Conservation (phyloP, 2,329 filamentous ascomycete species). For the Chalaropsis thielavioides region DNA sequence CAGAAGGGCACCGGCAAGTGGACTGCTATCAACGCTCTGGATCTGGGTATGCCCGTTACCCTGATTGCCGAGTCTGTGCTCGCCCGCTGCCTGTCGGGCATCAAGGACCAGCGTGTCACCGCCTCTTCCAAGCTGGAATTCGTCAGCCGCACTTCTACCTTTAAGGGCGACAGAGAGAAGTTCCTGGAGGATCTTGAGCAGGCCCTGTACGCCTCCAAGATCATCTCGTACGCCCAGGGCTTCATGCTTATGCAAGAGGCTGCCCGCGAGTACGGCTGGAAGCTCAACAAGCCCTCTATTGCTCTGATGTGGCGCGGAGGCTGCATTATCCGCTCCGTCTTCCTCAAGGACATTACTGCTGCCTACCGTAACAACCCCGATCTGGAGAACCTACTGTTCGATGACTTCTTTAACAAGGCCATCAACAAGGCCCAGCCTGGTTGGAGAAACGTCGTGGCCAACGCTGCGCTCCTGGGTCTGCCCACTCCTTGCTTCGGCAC, state of each 20-base stretch:
- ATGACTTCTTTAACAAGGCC: slow-evolving; percentile 99
- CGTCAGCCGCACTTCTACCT: slow-evolving; percentile 57
- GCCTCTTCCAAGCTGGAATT: slow-evolving; percentile 64
- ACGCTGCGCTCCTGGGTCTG: slow-evolving; percentile 86
- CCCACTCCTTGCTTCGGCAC: slow-evolving; percentile 94
- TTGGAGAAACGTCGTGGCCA: slow-evolving; percentile 83
- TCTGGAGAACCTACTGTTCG: slow-evolving; percentile 94
- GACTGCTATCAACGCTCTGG: slow-evolving; percentile 97
- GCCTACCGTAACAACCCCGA: slow-evolving; percentile 91
- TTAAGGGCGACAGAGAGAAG: slow-evolving; percentile 78
- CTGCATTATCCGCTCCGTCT: slow-evolving; percentile 99
- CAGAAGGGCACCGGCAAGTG: slow-evolving; percentile 99
- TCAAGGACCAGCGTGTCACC: slow-evolving; percentile 83
- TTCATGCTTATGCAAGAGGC: slow-evolving; percentile 99
- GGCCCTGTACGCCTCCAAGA: slow-evolving; percentile 98
- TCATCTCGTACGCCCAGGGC: slow-evolving; percentile 98
- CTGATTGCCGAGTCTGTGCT: slow-evolving; percentile 96
- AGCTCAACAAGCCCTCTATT: slow-evolving; percentile 99
- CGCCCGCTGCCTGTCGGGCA: slow-evolving; percentile 78
- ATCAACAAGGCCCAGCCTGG: slow-evolving; percentile 91
- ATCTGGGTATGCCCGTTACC: slow-evolving; percentile 96
- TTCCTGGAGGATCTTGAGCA: slow-evolving; percentile 98
- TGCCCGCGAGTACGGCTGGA: slow-evolving; percentile 91
- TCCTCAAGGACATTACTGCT: slow-evolving; percentile 98
- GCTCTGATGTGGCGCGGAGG: slow-evolving; percentile 99